phyloP scores from a whole-genome alignment of 805 yeast genomes.

The Candida montana region DNA sequence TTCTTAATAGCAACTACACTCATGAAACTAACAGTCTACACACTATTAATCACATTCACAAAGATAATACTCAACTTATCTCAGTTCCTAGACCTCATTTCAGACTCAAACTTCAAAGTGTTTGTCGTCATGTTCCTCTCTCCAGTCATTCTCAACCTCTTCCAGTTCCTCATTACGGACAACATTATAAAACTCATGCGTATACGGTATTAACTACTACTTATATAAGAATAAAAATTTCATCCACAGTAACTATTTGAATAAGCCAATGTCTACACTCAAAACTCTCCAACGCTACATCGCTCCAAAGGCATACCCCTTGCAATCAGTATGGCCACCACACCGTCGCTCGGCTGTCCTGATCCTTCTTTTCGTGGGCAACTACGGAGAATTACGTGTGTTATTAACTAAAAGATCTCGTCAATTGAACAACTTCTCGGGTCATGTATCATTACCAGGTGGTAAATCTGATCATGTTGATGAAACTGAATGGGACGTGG shows the following conservation, averaged over 20 bases:
- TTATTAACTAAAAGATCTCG: slow-evolving; percentile 74
- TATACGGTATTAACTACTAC: neutral
- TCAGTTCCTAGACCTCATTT: slow-evolving; percentile 30
- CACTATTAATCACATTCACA: slow-evolving; percentile 41
- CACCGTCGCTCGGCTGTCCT: slow-evolving; percentile 75
- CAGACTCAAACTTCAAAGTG: slow-evolving; percentile 76
- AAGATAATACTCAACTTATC: slow-evolving; percentile 63
- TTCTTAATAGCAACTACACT: slow-evolving; percentile 57
- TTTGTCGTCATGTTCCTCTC: slow-evolving; percentile 81
- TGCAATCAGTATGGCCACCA: slow-evolving; percentile 62
- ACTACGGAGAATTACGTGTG: slow-evolving; percentile 70
- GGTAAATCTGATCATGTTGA: slow-evolving; percentile 75
- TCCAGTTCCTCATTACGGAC: slow-evolving; percentile 70
- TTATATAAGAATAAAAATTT: too few species aligned
- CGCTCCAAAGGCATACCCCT: slow-evolving; percentile 19
- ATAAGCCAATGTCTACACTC: slow-evolving; percentile 1
- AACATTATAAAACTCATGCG: slow-evolving; percentile 50
- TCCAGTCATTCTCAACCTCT: slow-evolving; percentile 66
- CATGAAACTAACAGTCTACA: slow-evolving; percentile 58
- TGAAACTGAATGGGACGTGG: slow-evolving; percentile 65
- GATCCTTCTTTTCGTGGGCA: slow-evolving; percentile 65
- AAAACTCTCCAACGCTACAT: slow-evolving; percentile 17
- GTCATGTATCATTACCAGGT: slow-evolving; percentile 91
- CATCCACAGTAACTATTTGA: too few species aligned
- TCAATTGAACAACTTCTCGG: slow-evolving; percentile 67